phyloP scores from a whole-genome alignment of 805 yeast genomes.

The Candida patagonica region DNA sequence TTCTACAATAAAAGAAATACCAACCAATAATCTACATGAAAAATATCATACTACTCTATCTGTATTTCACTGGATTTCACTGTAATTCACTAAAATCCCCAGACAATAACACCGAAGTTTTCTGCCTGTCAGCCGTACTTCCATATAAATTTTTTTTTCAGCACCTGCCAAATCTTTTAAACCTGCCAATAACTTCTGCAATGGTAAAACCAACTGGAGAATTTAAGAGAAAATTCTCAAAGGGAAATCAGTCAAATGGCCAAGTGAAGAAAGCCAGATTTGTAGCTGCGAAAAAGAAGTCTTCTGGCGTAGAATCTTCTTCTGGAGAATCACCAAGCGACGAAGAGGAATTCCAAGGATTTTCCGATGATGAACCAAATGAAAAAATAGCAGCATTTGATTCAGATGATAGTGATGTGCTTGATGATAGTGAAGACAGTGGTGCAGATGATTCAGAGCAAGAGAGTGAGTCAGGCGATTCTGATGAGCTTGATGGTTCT shows the following conservation, averaged over 20 bases:
- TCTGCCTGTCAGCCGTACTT: no score
- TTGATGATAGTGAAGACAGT: conserved; percentile 8
- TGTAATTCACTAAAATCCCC: no score
- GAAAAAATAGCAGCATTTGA: conserved; percentile 4
- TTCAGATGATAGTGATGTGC: conserved; percentile 9
- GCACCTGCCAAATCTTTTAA: background rate
- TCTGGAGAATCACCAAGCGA: background rate
- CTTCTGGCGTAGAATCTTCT: no score
- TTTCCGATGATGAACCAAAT: background rate
- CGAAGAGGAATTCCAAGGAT: background rate
- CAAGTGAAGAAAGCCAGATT: no score
- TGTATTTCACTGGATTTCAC: no score
- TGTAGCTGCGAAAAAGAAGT: no score
- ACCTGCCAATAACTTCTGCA: background rate
- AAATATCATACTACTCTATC: no score
- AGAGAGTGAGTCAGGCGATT: conserved; percentile 8
- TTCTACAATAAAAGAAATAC: no score
- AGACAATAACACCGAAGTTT: no score
- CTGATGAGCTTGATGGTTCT: conserved; percentile 2
- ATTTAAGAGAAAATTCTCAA: no score
- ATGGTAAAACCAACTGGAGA: background rate
- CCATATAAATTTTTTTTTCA: background rate
- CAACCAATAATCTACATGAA: no score
- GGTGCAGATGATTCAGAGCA: conserved; percentile 9
- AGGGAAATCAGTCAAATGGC: no score